Evolutionary conservation across 2,329 filamentous ascomycete species (phyloP), one percentile per base, ranked within the genome.

Genomic region (Tolypocladium amazonense): DNA sequence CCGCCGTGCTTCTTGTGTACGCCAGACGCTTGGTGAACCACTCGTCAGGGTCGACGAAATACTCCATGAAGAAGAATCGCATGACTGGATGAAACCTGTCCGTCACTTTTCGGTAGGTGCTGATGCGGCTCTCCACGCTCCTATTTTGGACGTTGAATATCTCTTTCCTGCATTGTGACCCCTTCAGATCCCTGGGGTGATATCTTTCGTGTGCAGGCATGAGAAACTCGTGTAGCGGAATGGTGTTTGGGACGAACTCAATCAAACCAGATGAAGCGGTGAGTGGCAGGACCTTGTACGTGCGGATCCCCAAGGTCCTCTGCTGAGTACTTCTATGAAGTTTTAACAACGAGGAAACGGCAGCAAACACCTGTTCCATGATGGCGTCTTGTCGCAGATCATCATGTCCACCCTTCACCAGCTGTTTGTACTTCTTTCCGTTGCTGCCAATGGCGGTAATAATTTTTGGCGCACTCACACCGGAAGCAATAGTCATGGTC

Each of bases 321-420:
- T 96, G 92, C 45, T 92, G 88, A 2, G 94, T 97, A 15, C 87
- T 83, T 59, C 90, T 87, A 72, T 97, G 92, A 56, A 90, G 87
- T 70, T 90, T 89, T 33, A 99, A 79, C 27, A 99, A 83, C 57
- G 90, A 89, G 60, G 92, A 97, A 27, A 97, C 94, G 73, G 96
- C 92, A 61, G 92, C 90, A 71, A 99, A 99, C 1, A 99, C 94
- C 74, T 99, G 94, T 73, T 99, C 95, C 95, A 99, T 99, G 78
- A 86, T 99, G 53, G 93, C 91, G 69, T 99, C 94, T 76, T 99
- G 94, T 11, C 95, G 89, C 15, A 99, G 82, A 70, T 99, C 93
- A 71, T 99, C 94, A 69, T 93, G 93, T 23, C 94, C 92, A 63
- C 92, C 92, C 79, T 99, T 99, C 70, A 96, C 90, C 62, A 99